phyloP scores from a whole-genome alignment of 2,329 filamentous ascomycete species.

The Balansia obtecta region DNA sequence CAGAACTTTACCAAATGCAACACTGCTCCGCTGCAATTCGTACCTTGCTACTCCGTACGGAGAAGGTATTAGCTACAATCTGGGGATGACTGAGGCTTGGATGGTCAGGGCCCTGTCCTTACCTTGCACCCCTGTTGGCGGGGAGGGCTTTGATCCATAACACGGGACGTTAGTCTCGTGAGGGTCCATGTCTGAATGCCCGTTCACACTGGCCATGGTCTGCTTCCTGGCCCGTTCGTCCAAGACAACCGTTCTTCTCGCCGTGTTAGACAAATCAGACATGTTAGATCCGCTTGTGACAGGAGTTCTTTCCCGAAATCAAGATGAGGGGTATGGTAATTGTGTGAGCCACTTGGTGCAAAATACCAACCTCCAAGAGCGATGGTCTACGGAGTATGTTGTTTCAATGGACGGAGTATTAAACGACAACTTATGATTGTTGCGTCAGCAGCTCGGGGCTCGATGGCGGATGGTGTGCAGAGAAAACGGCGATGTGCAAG shows the following conservation, averaged over 20 bases:
- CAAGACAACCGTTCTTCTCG: background rate
- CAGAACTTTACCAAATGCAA: constrained; percentile 18
- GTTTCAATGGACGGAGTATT: too few species aligned
- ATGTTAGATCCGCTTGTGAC: background rate
- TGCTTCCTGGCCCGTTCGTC: background rate
- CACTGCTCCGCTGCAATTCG: constrained; percentile 4
- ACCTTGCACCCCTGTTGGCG: constrained; percentile 14
- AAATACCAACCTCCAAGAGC: too few species aligned
- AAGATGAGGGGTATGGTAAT: too few species aligned
- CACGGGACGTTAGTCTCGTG: too few species aligned
- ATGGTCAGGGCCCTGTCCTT: constrained; percentile 11
- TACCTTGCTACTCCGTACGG: background rate
- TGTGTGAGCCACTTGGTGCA: too few species aligned
- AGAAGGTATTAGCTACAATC: constrained; percentile 14
- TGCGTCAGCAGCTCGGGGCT: too few species aligned
- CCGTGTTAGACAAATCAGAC: background rate
- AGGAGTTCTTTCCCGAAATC: background rate
- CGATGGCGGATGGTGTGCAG: too few species aligned
- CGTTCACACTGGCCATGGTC: background rate
- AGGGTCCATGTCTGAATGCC: background rate
- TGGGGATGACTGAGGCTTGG: constrained; percentile 19
- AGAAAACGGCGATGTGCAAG: too few species aligned
- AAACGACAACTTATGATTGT: too few species aligned
- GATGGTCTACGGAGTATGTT: too few species aligned
- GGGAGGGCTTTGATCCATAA: constrained; percentile 12